A percentile compares a stretch with the other conserved stretches of the same genome.
phyloP scores from a whole-genome alignment of 495 filamentous ascomycete species.

The Podospora conica region DNA sequence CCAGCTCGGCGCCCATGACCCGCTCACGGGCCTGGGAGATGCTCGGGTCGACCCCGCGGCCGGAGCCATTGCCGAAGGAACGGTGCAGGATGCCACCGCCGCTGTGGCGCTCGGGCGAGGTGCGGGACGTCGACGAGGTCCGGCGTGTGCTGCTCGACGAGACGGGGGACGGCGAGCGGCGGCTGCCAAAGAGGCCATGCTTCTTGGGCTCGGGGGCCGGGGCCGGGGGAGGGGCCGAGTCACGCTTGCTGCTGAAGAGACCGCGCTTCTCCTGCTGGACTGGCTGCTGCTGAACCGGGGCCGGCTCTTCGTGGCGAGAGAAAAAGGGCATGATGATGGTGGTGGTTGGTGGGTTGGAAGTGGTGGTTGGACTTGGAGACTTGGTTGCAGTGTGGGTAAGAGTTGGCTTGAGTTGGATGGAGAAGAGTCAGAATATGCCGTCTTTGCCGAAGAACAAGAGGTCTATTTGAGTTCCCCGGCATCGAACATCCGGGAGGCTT shows the following conservation, averaged over 20 bases:
- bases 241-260: constrained; percentile 35
- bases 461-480: constrained; percentile 17
- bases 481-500: neutral
- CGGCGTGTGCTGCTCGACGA: constrained; percentile 25
- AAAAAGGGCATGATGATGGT: constrained; percentile 43
- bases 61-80: constrained; percentile 40
- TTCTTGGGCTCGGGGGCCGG: constrained; percentile 29
- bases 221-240: constrained; percentile 22
- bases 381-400: neutral
- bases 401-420: neutral
- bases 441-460: neutral
- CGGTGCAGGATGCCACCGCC: constrained; percentile 31
- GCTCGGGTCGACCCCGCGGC: constrained; percentile 47
- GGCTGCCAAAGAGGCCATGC: constrained; percentile 40
- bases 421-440: neutral
- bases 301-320: constrained; percentile 36
- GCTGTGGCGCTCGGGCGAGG: constrained; percentile 14
- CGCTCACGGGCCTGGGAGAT: constrained; percentile 53
- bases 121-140: constrained; percentile 18
- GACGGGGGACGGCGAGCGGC: constrained; percentile 38
- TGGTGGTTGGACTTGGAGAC: neutral
- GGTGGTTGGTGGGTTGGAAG: neutral
- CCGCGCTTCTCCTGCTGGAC: constrained; percentile 28
- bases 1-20: constrained; percentile 51
- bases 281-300: constrained; percentile 9